Base-by-base conservation (phyloP, 164 flowering plant genomes). In the Umbilicus rupestris region DNA sequence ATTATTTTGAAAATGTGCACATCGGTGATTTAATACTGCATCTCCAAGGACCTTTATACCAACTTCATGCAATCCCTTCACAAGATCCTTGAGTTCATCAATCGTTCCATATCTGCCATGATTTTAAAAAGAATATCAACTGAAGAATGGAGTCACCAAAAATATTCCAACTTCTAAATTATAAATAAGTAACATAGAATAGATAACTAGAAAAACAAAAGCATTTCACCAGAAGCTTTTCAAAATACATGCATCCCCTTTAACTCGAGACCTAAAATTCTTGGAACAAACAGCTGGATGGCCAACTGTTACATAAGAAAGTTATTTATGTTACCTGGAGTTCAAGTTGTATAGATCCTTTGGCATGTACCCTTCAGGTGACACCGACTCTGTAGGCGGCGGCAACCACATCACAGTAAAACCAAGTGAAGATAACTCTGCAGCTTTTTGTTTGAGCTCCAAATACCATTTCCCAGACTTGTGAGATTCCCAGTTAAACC, bases 361-460 rank as follows among this genome's bases (percentile, higher is more conserved):
- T 35, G 99, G 99, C 99, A 94, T 91, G 84, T 94, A 94, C 39
- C 99, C 99, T 82, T 94, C 97, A 62, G 96, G 96, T 74, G 99
- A 91, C 55, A 94, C 96, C 44, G 97, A 94, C 55, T 85, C 96
- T 64, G 99, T 94, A 41, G 99, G 96, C 29, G 99, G 99, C 22
- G 99, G 99, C 74, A 89, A 73, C 99, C 97, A 91, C 65, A 89
- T 58, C 35, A 87, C 78, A 52, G 94, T 87, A 69, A 91, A 84
- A 72, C 99, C 99, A 75, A 91, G 87, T 16, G 90, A 83, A 64
- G 94, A 72, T 75, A 94, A 73, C 65, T 88, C 85, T 19, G 73
- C 68, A 52, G 82, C 89, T 78, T 84, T 94, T 46, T 81, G 87
- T 68, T 76, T 75, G 44, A 94, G 86, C 65, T 88, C 92, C 84